A percentile compares a stretch with the other conserved stretches of the same genome.
These are phyloP conservation scores for Cenchrus fungigraminus DNA, from an alignment of 176 grass and related monocot species.

Conservation along the genomic window DNA sequence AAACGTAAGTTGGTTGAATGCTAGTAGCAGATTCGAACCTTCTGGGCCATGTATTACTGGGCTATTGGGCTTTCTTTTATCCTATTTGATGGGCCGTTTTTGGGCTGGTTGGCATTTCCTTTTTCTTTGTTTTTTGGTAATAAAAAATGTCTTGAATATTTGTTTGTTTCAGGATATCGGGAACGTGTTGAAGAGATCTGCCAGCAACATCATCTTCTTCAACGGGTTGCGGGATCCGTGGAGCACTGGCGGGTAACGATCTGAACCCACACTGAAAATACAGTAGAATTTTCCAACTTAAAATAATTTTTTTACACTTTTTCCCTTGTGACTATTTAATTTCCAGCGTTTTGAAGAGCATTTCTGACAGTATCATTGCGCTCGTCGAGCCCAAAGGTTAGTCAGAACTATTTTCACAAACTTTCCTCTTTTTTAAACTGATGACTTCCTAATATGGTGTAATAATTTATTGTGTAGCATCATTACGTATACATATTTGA, in stretches of 20 bases:
- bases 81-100: too few species aligned
- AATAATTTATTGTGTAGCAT: too few species aligned
- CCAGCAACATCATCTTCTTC: conserved; percentile 78
- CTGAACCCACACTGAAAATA: not conserved
- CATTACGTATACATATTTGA: not conserved
- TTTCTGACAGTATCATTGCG: conserved; percentile 60
- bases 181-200: conserved; percentile 55
- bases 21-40: too few species aligned
- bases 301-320: not conserved
- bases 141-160: too few species aligned
- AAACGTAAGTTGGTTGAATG: conserved; percentile 30
- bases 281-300: not conserved
- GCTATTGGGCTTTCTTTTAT: not conserved
- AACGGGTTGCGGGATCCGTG: conserved; percentile 80
- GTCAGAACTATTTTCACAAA: not conserved
- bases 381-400: conserved; percentile 65
- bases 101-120: too few species aligned
- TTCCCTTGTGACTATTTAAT: not conserved
- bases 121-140: too few species aligned
- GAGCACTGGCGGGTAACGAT: conserved; percentile 64
- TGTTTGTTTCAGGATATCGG: conserved; percentile 48
- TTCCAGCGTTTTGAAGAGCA: conserved; percentile 60
- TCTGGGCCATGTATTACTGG: not conserved
- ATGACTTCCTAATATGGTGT: too few species aligned
- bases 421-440: too few species aligned